Percentiles rank a stretch among this genome's conserved stretches.
phyloP scores from a whole-genome alignment of 2,329 filamentous ascomycete species.

The Trichoderma sp. region DNA sequence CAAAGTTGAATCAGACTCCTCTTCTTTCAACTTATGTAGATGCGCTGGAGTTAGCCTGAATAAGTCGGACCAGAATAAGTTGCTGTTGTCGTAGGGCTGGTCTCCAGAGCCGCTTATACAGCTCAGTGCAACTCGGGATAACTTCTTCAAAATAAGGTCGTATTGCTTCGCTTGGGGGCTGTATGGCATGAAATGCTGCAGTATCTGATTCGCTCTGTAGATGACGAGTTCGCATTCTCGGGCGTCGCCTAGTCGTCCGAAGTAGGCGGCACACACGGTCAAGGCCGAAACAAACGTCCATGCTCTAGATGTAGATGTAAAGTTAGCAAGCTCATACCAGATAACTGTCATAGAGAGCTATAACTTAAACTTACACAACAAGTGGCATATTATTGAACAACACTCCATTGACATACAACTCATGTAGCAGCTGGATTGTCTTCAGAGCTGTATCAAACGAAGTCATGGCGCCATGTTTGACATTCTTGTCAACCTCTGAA shows the following conservation, averaged over 20 bases:
- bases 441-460: background rate
- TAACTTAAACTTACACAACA: background rate
- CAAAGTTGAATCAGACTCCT: background rate
- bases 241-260: background rate
- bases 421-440: background rate
- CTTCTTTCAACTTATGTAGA: background rate
- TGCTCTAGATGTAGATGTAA: background rate
- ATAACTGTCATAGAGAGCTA: fast-evolving
- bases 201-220: background rate
- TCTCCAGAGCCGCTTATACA: background rate
- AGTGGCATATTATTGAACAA: background rate
- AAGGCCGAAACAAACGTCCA: background rate
- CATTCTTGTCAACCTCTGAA: background rate
- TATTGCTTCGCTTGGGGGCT: background rate
- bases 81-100: background rate
- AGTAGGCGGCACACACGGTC: background rate
- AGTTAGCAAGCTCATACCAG: background rate
- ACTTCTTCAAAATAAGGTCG: background rate
- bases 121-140: background rate
- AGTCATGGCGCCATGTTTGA: background rate
- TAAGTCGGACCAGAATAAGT: background rate
- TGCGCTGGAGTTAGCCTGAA: background rate
- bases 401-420: background rate
- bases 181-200: background rate
- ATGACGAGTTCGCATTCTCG: background rate